Evolutionary conservation across 2,329 filamentous ascomycete species (phyloP), one percentile per base, ranked within the genome.

Genomic region (Colletotrichum ledebouriae): DNA sequence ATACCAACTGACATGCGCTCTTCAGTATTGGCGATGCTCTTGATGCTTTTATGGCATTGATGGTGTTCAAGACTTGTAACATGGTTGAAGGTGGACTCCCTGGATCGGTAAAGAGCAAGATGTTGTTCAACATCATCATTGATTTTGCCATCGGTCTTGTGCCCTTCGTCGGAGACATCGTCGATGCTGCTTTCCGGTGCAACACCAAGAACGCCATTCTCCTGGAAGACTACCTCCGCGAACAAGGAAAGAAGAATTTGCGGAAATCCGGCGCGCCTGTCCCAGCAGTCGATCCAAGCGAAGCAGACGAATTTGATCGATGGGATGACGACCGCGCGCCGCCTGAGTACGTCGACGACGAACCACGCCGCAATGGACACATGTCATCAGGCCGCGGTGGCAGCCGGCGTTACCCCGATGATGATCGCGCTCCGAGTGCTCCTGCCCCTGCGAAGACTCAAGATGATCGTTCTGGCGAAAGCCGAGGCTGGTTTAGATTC

Each of bases 61-160:
- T 92, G 80, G 89, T 98, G 9, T 84, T 97, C 71, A 86, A 85
- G 69, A 90, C 89, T 25, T 94, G 93, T 79, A 84, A 85, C 70
- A 86, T 90, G 70, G 85, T 97, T 55, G 91, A 97, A 59, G 93
- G 92, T 57, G 93, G 92, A 13, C 86, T 98, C 4, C 90, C 91
- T 1, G 72, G 78, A 4, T 75, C 78, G 10, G 79, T 95, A 57
- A 84, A 87, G 63, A 78, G 86, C 33, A 86, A 86, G 75, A 98
- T 99, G 96, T 78, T 94, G 71, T 79, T 94, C 75, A 97, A 97
- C 79, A 87, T 98, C 63, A 74, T 86, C 3, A 68, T 94, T 46
- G 93, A 97, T 76, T 93, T 96, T 73, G 77, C 86, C 42, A 83
- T 94, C 39, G 93, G 93, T 6, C 80, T 96, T 3, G 83, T 95